phyloP scores from a whole-genome alignment of 345 rosid genomes.

The Melastoma malabathricum region DNA sequence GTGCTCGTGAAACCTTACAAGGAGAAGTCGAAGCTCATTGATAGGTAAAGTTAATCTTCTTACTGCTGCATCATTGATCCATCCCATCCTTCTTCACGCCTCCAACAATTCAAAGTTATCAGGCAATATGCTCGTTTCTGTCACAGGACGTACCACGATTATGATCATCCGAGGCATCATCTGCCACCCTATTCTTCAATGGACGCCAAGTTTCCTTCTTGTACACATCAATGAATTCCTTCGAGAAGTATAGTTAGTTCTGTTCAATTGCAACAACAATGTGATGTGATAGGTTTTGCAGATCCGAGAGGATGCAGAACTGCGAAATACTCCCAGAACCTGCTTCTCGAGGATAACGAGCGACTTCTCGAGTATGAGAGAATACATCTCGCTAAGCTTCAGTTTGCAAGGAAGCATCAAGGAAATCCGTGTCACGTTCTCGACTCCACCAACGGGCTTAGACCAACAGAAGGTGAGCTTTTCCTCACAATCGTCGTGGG shows the following conservation, averaged over 20 bases:
- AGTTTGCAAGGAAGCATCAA: constrained; percentile 15
- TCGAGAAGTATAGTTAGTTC: neutral
- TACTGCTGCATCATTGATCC: too few relatives aligned
- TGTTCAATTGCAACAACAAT: neutral
- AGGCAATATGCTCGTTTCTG: too few relatives aligned
- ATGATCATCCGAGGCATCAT: constrained; percentile 21
- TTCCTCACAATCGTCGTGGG: neutral
- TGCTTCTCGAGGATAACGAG: constrained; percentile 28
- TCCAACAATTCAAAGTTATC: too few relatives aligned
- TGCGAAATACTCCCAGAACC: constrained; percentile 31
- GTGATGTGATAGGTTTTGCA: constrained; percentile 2
- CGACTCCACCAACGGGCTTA: constrained; percentile 21
- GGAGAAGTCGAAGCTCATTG: constrained; percentile 43
- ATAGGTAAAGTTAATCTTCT: constrained; percentile 23
- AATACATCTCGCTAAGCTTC: constrained; percentile 25
- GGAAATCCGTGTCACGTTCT: constrained; percentile 14
- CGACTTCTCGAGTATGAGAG: constrained; percentile 25
- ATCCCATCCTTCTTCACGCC: too few relatives aligned
- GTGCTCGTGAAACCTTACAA: constrained; percentile 67
- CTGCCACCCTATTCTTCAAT: constrained; percentile 19
- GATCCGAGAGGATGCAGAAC: constrained; percentile 36
- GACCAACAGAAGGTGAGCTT: constrained; percentile 21
- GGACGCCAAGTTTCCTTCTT: constrained; percentile 35
- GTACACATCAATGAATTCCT: constrained; percentile 15
- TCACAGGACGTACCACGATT: constrained; percentile 29